Conservation (phyloP, 1,284 basidiomycete species). For the Apiotrichum brassicae region DNA sequence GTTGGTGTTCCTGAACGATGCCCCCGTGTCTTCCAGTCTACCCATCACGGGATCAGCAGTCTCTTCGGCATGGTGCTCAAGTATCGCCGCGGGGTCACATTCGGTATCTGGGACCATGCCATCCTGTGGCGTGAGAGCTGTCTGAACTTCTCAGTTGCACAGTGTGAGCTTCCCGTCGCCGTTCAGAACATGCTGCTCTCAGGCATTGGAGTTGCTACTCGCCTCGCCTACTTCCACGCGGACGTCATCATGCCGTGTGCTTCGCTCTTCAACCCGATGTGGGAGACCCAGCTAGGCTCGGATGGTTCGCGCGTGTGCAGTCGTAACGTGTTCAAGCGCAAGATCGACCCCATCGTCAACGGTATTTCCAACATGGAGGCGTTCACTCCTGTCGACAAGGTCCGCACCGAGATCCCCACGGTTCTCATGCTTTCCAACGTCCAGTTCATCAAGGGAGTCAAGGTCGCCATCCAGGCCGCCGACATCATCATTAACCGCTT, state of each 20-base stretch:
- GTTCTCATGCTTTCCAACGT: conserved; percentile 17
- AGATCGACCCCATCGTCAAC: conserved; percentile 16
- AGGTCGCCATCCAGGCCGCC: conserved; percentile 14
- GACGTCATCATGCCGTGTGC: conserved; percentile 13
- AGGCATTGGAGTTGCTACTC: conserved; percentile 9
- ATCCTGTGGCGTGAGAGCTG: conserved; percentile 13
- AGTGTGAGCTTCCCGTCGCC: conserved; percentile 8
- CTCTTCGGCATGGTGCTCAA: conserved; percentile 14
- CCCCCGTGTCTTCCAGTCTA: conserved; percentile 13
- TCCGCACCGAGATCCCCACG: conserved; percentile 8
- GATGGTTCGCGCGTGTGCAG: conserved; percentile 5
- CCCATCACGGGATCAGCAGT: conserved; percentile 9
- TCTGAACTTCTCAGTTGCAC: conserved; percentile 12
- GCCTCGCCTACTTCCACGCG: conserved; percentile 11
- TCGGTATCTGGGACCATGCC: conserved; percentile 14
- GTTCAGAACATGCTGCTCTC: conserved; percentile 11
- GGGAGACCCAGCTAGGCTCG: conserved; percentile 12
- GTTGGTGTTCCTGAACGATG: conserved; percentile 8
- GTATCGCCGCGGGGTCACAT: conserved; percentile 11
- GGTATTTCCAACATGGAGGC: conserved; percentile 14
- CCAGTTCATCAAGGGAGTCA: conserved; percentile 16
- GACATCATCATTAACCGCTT: conserved; percentile 16
- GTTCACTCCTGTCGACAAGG: conserved; percentile 11
- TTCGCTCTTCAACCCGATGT: conserved; percentile 13
- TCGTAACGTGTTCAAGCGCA: conserved; percentile 10